Percentiles rank a stretch among this genome's conserved stretches.
Evolutionary conservation across 768 basidiomycete species (phyloP).

Genomic region (Krasilnikovozyma curviuscula): DNA sequence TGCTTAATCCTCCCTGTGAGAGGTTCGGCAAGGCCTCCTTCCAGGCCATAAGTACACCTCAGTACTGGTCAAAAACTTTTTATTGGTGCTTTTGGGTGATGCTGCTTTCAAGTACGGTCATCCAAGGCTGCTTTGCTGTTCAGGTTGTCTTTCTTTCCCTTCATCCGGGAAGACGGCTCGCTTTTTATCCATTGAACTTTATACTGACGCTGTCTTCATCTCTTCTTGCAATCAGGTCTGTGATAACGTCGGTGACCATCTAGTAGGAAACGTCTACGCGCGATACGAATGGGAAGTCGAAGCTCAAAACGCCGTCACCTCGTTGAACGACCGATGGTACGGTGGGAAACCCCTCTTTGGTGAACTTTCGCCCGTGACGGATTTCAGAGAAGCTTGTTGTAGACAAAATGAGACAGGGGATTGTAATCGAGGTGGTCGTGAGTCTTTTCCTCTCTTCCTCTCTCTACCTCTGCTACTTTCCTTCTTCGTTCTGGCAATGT

Average conservation of each 20-base stretch:
- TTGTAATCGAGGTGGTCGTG: constrained; percentile 63
- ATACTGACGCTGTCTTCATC: too few species aligned
- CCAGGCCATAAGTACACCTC: too few species aligned
- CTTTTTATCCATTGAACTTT: too few species aligned
- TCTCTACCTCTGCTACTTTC: not conserved
- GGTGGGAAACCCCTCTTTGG: constrained; percentile 40
- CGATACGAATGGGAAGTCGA: constrained; percentile 98
- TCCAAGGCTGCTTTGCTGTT: too few species aligned
- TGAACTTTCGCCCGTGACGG: constrained; percentile 94
- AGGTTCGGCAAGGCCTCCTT: too few species aligned
- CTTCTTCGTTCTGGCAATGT: not conserved
- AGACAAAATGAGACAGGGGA: constrained; percentile 97
- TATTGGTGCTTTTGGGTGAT: too few species aligned
- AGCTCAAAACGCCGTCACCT: constrained; percentile 79
- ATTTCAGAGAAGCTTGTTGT: constrained; percentile 97
- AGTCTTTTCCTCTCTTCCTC: constrained; percentile 11
- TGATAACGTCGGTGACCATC: constrained; percentile 97
- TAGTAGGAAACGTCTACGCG: constrained; percentile 94
- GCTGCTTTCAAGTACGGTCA: too few species aligned
- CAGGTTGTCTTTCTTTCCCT: too few species aligned
- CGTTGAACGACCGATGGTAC: constrained; percentile 92
- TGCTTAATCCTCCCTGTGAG: too few species aligned
- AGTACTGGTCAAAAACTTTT: too few species aligned
- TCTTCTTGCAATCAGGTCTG: too few species aligned
- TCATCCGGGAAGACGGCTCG: too few species aligned